These are phyloP conservation scores for Emericellopsis atlantica DNA, from an alignment of 2,329 filamentous ascomycete species.

Conservation along the genomic window DNA sequence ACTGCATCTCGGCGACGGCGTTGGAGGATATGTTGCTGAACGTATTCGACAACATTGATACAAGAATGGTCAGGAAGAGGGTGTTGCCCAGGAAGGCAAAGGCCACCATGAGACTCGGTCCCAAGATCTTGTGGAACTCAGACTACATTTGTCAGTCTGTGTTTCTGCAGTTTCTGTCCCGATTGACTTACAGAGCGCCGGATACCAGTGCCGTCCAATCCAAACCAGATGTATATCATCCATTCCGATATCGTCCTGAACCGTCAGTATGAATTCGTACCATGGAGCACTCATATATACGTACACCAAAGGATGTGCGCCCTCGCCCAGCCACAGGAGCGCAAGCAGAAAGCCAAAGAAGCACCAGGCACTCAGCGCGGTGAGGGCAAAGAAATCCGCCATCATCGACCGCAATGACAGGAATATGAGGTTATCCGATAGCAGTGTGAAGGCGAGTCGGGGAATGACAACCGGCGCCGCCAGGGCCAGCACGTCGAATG, in stretches of 20 bases:
- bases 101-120: constrained; percentile 67
- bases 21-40: constrained; percentile 69
- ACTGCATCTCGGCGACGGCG: constrained; percentile 73
- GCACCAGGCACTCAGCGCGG: constrained; percentile 66
- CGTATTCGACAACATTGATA: constrained; percentile 77
- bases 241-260: constrained; percentile 63
- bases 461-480: constrained; percentile 68
- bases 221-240: constrained; percentile 94
- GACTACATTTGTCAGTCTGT: constrained; percentile 20
- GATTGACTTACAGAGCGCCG: constrained; percentile 33
- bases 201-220: constrained; percentile 60
- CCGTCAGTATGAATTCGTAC: constrained; percentile 3
- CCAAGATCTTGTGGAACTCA: constrained; percentile 69
- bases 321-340: constrained; percentile 64
- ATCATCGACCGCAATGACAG: constrained; percentile 75
- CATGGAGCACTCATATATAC: constrained; percentile 8
- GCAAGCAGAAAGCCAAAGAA: constrained; percentile 73
- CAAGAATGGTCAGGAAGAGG: constrained; percentile 76
- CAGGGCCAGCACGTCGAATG: constrained; percentile 67
- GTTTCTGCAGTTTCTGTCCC: neutral
- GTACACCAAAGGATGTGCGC: constrained; percentile 43
- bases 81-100: constrained; percentile 83
- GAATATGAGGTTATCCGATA: constrained; percentile 77
- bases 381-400: constrained; percentile 70
- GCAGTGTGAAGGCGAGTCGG: constrained; percentile 67